These are phyloP conservation scores for Filobasidium floriforme DNA, from an alignment of 768 basidiomycete species.

Conservation along the genomic window DNA sequence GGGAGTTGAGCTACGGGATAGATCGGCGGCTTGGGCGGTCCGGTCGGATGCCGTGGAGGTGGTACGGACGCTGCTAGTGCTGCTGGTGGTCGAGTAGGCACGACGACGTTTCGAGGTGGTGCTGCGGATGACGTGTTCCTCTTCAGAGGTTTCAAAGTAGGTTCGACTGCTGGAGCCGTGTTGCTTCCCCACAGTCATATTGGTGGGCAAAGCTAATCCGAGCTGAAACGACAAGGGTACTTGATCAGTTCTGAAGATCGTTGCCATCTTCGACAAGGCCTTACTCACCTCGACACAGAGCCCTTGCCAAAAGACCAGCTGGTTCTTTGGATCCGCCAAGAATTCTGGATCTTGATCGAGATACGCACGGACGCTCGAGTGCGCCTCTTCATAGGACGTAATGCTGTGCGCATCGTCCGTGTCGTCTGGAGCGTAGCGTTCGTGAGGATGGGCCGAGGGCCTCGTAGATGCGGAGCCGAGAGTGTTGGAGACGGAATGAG, in stretches of 20 bases:
- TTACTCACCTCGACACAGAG: constrained; percentile 3
- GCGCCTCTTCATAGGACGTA: constrained; percentile 3
- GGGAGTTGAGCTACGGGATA: not conserved
- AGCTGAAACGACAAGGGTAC: not conserved
- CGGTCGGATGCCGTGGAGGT: not conserved
- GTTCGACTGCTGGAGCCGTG: not conserved
- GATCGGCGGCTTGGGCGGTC: not conserved
- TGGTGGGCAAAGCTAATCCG: not conserved
- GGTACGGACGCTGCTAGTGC: not conserved
- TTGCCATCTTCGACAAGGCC: not conserved
- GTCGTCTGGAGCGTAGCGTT: not conserved
- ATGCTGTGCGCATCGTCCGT: not conserved
- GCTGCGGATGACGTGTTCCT: not conserved
- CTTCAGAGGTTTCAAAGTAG: not conserved
- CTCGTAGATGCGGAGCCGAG: too few species aligned
- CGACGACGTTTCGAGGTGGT: not conserved
- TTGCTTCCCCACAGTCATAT: too few species aligned
- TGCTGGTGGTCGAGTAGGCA: not conserved
- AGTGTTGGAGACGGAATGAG: too few species aligned
- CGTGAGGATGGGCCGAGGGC: not conserved
- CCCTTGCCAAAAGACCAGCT: not conserved
- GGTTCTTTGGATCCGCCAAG: not conserved
- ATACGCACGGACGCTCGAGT: not conserved
- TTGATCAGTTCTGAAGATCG: not conserved
- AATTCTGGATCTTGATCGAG: not conserved